These are phyloP conservation scores for Zygoascus biomembranicola DNA, from an alignment of 805 yeast species.

Conservation along the genomic window DNA sequence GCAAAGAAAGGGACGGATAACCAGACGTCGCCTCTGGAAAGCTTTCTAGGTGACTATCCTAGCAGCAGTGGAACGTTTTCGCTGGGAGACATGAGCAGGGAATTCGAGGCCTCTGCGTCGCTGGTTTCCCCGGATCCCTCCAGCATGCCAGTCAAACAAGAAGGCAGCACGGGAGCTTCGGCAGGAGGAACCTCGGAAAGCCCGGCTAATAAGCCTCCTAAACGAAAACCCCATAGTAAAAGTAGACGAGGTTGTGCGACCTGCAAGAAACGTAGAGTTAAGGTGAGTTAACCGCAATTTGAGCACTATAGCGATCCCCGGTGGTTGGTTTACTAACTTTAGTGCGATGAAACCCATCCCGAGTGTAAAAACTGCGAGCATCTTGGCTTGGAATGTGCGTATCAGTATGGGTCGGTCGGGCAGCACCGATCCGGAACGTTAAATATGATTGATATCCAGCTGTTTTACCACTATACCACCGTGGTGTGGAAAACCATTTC, in stretches of 20 bases:
- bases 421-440: constrained; percentile 26
- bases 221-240: constrained; percentile 82
- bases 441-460: constrained; percentile 66
- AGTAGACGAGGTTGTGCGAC: constrained; percentile 84
- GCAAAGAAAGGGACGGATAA: neutral
- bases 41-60: neutral
- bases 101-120: neutral
- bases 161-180: neutral
- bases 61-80: neutral
- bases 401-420: constrained; percentile 3
- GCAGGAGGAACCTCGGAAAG: neutral
- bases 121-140: neutral
- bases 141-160: neutral
- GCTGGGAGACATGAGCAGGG: neutral
- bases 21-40: neutral
- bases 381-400: constrained; percentile 61
- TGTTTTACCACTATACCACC: constrained; percentile 82
- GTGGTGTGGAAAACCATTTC: constrained; percentile 82
- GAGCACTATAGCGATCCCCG: too few species aligned
- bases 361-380: constrained; percentile 69
- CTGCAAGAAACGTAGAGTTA: constrained; percentile 82
- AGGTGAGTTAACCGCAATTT: constrained; percentile 27
- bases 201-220: constrained; percentile 21
- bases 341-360: constrained; percentile 81
- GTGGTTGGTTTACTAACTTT: neutral